phyloP scores from a whole-genome alignment of 1,139 yeast genomes.

The Wickerhamomyces sp. region DNA sequence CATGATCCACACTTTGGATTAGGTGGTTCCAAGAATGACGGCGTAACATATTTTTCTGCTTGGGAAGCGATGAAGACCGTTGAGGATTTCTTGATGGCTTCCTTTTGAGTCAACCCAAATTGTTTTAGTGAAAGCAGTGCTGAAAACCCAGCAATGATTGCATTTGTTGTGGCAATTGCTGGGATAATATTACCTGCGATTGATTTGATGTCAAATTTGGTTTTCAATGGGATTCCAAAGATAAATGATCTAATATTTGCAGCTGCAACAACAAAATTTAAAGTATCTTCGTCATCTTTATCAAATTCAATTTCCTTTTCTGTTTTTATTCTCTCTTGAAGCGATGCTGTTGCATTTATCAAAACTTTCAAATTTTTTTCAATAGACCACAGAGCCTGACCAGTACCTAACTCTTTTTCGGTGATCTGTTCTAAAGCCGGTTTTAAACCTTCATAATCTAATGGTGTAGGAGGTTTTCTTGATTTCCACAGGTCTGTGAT shows the following conservation, averaged over 20 bases:
- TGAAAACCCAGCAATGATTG: slow-evolving; percentile 88
- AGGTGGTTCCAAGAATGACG: slow-evolving; percentile 58
- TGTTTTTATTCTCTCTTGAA: slow-evolving; percentile 44
- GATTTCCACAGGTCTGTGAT: slow-evolving; percentile 80
- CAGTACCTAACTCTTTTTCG: slow-evolving; percentile 35
- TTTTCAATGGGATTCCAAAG: slow-evolving; percentile 66
- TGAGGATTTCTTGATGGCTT: slow-evolving; percentile 33
- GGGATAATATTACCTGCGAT: slow-evolving; percentile 98
- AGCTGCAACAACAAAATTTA: slow-evolving; percentile 83
- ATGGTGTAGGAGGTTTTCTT: slow-evolving; percentile 63
- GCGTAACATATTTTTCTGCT: slow-evolving; percentile 63
- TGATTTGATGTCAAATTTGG: slow-evolving; percentile 85
- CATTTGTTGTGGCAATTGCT: slow-evolving; percentile 97
- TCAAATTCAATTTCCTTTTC: slow-evolving; percentile 64
- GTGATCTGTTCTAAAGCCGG: slow-evolving; percentile 23
- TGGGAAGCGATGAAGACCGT: slow-evolving; percentile 65
- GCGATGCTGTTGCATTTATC: slow-evolving; percentile 39
- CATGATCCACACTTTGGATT: slow-evolving; percentile 72
- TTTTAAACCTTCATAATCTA: slow-evolving; percentile 33
- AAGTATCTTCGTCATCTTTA: slow-evolving; percentile 90
- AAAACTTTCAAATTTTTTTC: slow-evolving; percentile 64
- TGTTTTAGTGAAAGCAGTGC: slow-evolving; percentile 65
- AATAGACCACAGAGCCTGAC: slow-evolving; percentile 61
- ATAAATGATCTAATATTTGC: slow-evolving; percentile 76
- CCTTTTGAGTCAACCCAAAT: slow-evolving; percentile 30